Conservation (phyloP, 805 yeast genomes). For the Kockiozyma suomiensis region DNA sequence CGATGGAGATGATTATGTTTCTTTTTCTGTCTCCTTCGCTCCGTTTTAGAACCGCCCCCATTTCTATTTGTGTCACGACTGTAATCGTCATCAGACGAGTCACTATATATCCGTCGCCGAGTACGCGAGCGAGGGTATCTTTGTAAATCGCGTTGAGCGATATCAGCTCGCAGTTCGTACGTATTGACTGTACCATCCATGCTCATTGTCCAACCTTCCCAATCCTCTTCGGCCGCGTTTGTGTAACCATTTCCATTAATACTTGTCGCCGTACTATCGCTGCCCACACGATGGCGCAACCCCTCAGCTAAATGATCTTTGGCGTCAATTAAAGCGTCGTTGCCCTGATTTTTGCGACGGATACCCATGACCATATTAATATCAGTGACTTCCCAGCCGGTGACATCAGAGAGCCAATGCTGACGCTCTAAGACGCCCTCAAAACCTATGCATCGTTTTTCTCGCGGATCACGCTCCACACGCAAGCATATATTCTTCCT, state of each 20-base stretch:
- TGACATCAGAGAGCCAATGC: slow-evolving; percentile 66
- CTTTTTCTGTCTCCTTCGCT: background rate
- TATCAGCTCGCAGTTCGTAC: slow-evolving; percentile 56
- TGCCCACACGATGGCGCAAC: background rate
- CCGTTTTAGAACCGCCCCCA: background rate
- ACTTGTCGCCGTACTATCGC: background rate
- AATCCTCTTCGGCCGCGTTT: slow-evolving; percentile 37
- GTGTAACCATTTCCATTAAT: background rate
- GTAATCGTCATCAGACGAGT: slow-evolving; percentile 22
- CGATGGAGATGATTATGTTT: background rate
- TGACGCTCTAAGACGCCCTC: slow-evolving; percentile 71
- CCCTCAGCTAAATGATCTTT: background rate
- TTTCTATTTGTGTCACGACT: slow-evolving; percentile 1
- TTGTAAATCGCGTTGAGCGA: slow-evolving; percentile 1
- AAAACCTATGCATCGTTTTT: slow-evolving; percentile 85
- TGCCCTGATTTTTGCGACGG: slow-evolving; percentile 39
- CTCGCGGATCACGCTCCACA: slow-evolving; percentile 91
- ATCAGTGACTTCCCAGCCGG: slow-evolving; percentile 78
- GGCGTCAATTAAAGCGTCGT: background rate
- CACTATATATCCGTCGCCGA: background rate
- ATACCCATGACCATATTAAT: slow-evolving; percentile 75
- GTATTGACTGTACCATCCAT: slow-evolving; percentile 64
- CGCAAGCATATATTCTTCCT: slow-evolving; percentile 80
- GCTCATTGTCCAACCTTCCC: slow-evolving; percentile 84
- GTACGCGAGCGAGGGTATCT: slow-evolving; percentile 13